These are phyloP conservation scores for Sphagnum fallax DNA, from an alignment of 228 moss, liverwort and hornwort species.

Conservation along the genomic window DNA sequence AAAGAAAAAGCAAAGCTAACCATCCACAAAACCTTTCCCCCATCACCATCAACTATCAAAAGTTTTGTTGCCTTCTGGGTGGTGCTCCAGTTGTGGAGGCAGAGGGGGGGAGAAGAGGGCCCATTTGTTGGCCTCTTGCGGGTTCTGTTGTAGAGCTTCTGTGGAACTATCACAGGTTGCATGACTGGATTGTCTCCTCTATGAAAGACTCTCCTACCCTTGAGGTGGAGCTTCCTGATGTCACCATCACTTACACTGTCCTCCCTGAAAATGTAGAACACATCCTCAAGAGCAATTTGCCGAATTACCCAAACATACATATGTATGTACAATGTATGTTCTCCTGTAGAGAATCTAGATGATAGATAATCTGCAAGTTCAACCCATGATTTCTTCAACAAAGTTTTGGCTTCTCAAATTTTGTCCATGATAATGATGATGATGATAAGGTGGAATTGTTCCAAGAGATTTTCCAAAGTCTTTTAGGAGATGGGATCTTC, in stretches of 20 bases:
- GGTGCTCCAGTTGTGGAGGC: neutral
- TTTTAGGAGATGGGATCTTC: constrained; percentile 51
- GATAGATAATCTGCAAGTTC: neutral
- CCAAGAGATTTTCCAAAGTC: constrained; percentile 28
- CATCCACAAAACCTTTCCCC: no score
- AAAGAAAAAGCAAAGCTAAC: no score
- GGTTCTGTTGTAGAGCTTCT: neutral
- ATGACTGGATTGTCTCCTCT: constrained; percentile 2
- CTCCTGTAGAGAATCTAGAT: neutral
- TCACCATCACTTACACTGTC: neutral
- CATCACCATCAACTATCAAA: no score
- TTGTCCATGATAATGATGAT: neutral
- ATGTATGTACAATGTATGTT: neutral
- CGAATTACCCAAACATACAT: neutral
- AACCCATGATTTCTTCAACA: neutral
- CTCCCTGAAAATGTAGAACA: constrained; percentile 5
- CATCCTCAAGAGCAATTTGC: constrained; percentile 4
- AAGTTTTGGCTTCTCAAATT: neutral
- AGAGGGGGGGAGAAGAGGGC: neutral
- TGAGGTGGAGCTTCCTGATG: neutral
- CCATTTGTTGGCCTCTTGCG: neutral
- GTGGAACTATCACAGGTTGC: neutral
- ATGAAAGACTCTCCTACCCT: neutral
- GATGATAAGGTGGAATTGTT: constrained; percentile 11
- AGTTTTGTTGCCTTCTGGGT: neutral